These are phyloP conservation scores for Pythium oligandrum DNA, from an alignment of 352 stramenopile genomes.

Conservation along the genomic window DNA sequence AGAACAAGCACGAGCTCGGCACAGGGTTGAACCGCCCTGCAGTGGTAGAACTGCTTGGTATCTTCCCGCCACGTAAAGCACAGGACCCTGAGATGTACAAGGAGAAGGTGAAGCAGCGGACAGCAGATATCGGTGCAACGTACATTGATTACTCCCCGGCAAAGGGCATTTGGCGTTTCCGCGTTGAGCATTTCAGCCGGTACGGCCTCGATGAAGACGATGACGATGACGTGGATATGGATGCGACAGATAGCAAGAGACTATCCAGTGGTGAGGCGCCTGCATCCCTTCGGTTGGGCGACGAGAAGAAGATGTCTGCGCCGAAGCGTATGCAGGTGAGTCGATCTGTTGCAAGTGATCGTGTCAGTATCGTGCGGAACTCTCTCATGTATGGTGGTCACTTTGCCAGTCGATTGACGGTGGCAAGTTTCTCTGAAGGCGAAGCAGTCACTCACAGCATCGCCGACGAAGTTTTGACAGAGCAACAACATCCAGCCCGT, in stretches of 20 bases:
- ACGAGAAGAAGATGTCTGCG: constrained; percentile 14
- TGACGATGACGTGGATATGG: constrained; percentile 42
- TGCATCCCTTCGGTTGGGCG: constrained; percentile 5
- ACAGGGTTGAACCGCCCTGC: constrained; percentile 74
- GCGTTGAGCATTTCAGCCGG: constrained; percentile 82
- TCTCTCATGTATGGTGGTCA: constrained; percentile 14
- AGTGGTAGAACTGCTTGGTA: constrained; percentile 69
- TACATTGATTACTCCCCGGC: constrained; percentile 74
- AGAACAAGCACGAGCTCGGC: constrained; percentile 72
- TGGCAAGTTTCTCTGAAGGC: background rate
- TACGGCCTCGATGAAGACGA: constrained; percentile 66
- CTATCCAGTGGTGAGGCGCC: no score
- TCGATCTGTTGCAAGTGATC: constrained; percentile 7
- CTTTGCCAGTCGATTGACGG: constrained; percentile 1
- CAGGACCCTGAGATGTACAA: constrained; percentile 58
- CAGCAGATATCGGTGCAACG: constrained; percentile 66
- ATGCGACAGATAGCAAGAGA: background rate
- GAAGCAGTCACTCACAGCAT: no score
- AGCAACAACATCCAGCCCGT: no score
- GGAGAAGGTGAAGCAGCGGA: constrained; percentile 73
- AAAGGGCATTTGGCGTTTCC: constrained; percentile 80
- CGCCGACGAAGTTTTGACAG: no score
- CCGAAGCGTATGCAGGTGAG: constrained; percentile 7
- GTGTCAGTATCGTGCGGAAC: constrained; percentile 15
- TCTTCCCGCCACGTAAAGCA: constrained; percentile 69